Evolutionary conservation across 140 eudicot genomes (phyloP).

Genomic region (Anethum foeniculum): DNA sequence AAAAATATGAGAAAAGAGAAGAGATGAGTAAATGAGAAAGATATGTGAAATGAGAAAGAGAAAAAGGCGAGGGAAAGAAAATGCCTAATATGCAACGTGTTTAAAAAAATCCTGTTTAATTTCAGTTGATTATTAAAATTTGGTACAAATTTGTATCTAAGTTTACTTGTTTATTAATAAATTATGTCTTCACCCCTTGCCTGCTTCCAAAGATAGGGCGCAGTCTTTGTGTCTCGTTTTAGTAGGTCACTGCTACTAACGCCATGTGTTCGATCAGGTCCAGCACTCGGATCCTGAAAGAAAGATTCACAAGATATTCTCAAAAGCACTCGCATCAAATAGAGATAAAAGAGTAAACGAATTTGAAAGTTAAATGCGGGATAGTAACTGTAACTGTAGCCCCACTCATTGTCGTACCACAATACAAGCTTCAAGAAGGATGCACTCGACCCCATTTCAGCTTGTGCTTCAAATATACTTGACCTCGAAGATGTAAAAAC

Average conservation of each 20-base stretch:
- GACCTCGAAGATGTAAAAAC: conserved; percentile 39
- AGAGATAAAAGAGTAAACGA: background rate
- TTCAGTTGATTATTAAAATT: too few species aligned
- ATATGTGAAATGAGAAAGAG: too few species aligned
- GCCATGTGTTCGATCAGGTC: conserved; percentile 96
- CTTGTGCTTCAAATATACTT: conserved; percentile 92
- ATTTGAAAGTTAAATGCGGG: background rate
- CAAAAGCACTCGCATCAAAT: background rate
- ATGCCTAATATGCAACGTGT: too few species aligned
- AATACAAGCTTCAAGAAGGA: conserved; percentile 86
- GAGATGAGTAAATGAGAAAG: too few species aligned
- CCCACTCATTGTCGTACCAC: conserved; percentile 98
- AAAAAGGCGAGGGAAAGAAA: too few species aligned
- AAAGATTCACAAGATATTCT: background rate
- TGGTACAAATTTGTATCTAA: too few species aligned
- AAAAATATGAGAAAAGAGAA: too few species aligned
- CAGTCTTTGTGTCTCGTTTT: conserved; percentile 1
- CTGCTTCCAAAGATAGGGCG: too few species aligned
- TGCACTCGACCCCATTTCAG: conserved; percentile 77
- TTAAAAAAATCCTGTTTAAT: too few species aligned
- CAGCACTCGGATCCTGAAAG: conserved; percentile 87
- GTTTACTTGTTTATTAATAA: too few species aligned
- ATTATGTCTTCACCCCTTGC: too few species aligned
- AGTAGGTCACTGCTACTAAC: conserved; percentile 60
- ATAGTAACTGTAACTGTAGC: conserved; percentile 61